Conservation (phyloP, 192 early-diverging fungal species). For the Coemansia sp. region DNA sequence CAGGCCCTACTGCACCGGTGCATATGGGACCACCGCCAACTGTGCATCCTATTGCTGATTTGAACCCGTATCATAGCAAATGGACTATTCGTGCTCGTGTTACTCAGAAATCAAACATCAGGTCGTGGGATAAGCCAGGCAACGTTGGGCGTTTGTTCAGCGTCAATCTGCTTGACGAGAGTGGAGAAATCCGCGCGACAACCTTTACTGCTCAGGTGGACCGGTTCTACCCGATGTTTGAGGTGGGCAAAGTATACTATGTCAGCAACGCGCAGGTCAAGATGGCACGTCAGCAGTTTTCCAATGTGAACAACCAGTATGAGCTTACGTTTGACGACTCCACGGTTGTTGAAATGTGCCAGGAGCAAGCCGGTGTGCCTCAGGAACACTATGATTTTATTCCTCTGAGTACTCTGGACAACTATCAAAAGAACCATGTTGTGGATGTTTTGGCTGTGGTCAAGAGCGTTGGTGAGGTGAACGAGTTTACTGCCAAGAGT, state of each 20-base stretch:
- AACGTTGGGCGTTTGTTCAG: conserved; percentile 87
- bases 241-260: conserved; percentile 82
- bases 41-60: conserved; percentile 62
- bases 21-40: conserved; percentile 35
- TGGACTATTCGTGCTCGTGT: conserved; percentile 96
- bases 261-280: conserved; percentile 79
- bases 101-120: conserved; percentile 80
- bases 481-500: conserved; percentile 62
- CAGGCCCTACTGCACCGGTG: conserved; percentile 25
- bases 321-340: conserved; percentile 80
- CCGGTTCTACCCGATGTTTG: conserved; percentile 70
- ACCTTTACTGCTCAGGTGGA: conserved; percentile 89
- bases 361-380: conserved; percentile 28
- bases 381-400: conserved; percentile 67
- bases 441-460: conserved; percentile 83
- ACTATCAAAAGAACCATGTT: conserved; percentile 68
- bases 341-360: conserved; percentile 65
- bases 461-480: conserved; percentile 57
- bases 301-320: conserved; percentile 84
- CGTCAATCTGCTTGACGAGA: conserved; percentile 83
- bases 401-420: conserved; percentile 62
- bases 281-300: conserved; percentile 82
- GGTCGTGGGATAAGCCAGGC: conserved; percentile 71
- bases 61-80: conserved; percentile 90
- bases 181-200: conserved; percentile 92